Evolutionary conservation across 257 asterid genomes (phyloP).

Genomic region (Capsicum baccatum): DNA sequence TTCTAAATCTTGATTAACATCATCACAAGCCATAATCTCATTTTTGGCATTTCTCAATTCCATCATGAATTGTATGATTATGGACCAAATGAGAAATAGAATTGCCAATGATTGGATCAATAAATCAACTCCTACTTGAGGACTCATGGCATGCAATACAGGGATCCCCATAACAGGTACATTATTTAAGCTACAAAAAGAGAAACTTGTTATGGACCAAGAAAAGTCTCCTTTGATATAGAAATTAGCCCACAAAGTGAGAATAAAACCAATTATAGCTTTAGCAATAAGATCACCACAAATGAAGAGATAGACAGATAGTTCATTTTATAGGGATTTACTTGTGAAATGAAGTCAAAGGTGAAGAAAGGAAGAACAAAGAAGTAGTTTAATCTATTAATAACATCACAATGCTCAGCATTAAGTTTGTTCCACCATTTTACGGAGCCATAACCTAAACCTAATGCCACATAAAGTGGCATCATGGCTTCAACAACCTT

Average conservation of each 20-base stretch:
- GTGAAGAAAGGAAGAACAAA: conserved; percentile 76
- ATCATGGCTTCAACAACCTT: conserved; percentile 61
- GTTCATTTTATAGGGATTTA: conserved; percentile 72
- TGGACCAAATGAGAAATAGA: conserved; percentile 68
- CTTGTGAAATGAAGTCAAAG: conserved; percentile 59
- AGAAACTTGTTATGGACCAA: conserved; percentile 71
- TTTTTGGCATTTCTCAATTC: conserved; percentile 48
- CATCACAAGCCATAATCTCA: background rate
- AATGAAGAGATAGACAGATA: conserved; percentile 47
- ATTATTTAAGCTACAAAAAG: conserved; percentile 60
- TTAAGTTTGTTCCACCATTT: conserved; percentile 73
- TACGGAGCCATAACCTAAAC: conserved; percentile 66
- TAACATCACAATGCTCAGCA: conserved; percentile 73
- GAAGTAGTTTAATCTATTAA: conserved; percentile 68
- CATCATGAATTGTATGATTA: conserved; percentile 49
- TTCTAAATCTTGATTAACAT: conserved; percentile 16
- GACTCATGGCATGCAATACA: conserved; percentile 71
- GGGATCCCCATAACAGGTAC: conserved; percentile 80
- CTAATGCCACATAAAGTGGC: conserved; percentile 65
- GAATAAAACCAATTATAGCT: conserved; percentile 31
- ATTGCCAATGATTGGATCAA: conserved; percentile 69
- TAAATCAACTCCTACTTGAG: conserved; percentile 53
- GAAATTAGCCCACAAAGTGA: conserved; percentile 61
- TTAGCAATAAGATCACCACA: conserved; percentile 66
- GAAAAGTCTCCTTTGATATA: conserved; percentile 41